Evolutionary conservation across 768 basidiomycete species (phyloP).

Genomic region (Asterophora parasitica): DNA sequence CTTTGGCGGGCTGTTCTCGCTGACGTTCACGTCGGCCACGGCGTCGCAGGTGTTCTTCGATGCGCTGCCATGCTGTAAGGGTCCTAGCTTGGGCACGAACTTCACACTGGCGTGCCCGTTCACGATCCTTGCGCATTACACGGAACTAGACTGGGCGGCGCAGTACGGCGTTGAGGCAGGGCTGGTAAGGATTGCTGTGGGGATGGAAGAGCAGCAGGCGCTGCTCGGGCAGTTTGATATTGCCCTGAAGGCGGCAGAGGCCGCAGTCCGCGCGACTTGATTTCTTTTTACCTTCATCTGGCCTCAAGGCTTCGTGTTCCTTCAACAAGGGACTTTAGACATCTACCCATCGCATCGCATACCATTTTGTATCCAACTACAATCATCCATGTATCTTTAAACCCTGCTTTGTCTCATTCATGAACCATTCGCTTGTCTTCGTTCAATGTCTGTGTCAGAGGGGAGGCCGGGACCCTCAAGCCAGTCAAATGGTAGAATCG

Average conservation of each 20-base stretch:
- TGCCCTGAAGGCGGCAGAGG: slow-evolving; percentile 75
- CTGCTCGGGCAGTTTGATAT: slow-evolving; percentile 54
- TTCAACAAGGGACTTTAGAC: slow-evolving; percentile 30
- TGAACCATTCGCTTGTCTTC: too few species aligned
- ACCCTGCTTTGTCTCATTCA: not conserved
- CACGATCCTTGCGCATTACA: slow-evolving; percentile 86
- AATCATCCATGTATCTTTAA: slow-evolving; percentile 15
- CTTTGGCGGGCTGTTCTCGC: slow-evolving; percentile 83
- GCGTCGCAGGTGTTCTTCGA: slow-evolving; percentile 85
- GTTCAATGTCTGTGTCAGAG: not conserved
- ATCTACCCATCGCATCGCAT: slow-evolving; percentile 14
- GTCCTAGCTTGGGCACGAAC: slow-evolving; percentile 90
- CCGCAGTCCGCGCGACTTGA: slow-evolving; percentile 11
- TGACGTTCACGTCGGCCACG: slow-evolving; percentile 68
- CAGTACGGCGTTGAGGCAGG: slow-evolving; percentile 79
- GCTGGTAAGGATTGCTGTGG: slow-evolving; percentile 87
- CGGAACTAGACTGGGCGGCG: slow-evolving; percentile 89
- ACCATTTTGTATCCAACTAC: slow-evolving; percentile 40
- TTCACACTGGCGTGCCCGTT: slow-evolving; percentile 95
- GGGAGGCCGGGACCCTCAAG: not conserved
- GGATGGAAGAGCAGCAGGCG: slow-evolving; percentile 66
- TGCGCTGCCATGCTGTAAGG: slow-evolving; percentile 76
- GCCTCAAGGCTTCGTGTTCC: slow-evolving; percentile 10
- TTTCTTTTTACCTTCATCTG: not conserved
- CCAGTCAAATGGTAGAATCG: too few species aligned